Base-by-base conservation (phyloP, 73 alveolate species). In the Effrenium voratum region DNA sequence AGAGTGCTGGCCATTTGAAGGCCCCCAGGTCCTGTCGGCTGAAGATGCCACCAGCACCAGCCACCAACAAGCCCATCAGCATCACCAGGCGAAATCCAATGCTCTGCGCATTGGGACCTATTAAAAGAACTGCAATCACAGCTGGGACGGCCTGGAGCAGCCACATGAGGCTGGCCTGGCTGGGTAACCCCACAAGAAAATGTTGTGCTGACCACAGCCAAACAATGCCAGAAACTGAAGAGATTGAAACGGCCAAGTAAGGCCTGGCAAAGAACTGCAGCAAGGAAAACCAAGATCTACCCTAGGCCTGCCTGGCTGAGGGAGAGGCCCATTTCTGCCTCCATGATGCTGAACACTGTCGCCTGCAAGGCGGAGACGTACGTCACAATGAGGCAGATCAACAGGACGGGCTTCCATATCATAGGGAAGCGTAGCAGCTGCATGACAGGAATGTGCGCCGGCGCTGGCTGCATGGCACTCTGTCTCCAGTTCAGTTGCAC, bases 141-240 rank as follows among this genome's bases (percentile, higher is more conserved):
- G 72, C 45, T 8, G 73, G 91, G 49, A 32, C 45, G 24, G 91
- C 73, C 15, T 81, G 72, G 32, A 46, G 47, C 3, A 81, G 49
- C 91, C 91, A 81, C 3, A 72, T 44, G 73, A 81, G 47, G 73
- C 91, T 81, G 32, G 91, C 91, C n/a, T n/a, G n/a, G n/a, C n/a
- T n/a, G n/a, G n/a, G n/a, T n/a, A n/a, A n/a, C n/a, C n/a, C n/a
- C n/a, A n/a, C n/a, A n/a, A n/a, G n/a, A n/a, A n/a, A n/a, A n/a
- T n/a, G n/a, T n/a, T n/a, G n/a, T n/a, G n/a, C n/a, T n/a, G n/a
- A n/a, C n/a, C n/a, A n/a, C n/a, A n/a, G n/a, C n/a, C n/a, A n/a
- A n/a, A n/a, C n/a, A n/a, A n/a, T n/a, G n/a, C n/a, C n/a, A n/a
- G n/a, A n/a, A n/a, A n/a, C n/a, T n/a, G n/a, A n/a, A n/a, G n/a